Evolutionary conservation across 495 filamentous ascomycete genomes (phyloP), one percentile per base, ranked within the genome.

Genomic region (Poronia punctata): DNA sequence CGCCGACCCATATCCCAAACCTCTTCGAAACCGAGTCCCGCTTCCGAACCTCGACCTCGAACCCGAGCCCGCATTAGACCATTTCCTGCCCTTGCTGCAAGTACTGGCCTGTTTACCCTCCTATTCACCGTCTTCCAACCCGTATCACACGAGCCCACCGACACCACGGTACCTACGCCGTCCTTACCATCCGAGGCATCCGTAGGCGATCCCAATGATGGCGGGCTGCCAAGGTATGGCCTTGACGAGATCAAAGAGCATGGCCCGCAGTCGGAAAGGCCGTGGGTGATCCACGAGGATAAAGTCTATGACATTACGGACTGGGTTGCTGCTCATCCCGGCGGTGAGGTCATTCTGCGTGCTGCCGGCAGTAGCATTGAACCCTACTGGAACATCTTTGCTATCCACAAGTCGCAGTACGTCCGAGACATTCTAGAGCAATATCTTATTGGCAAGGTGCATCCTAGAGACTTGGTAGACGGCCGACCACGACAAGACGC

Each of bases 321-420:
- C 19, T 80, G 72, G 71, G 48, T 80, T 1, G 53, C 60, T 3
- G 71, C 62, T n/a, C 76, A 80, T 45, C 76, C 76, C 0, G 76
- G 76, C 15, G 76, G 76, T 3, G 71, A 76, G 30, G 71, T 80
- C 3, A 80, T 80, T 40, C 61, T 79, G 9, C 66, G 72, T 11
- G 76, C 76, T 3, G 72, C 67, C 2, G 76, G 76, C 14, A 71
- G 66, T 26, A 64, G 60, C 37, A 64, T 79, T 18, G 76, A 80
- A 31, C 75, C 71, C 1, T 80, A 79, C 54, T 80, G 76, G 76
- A 60, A 79, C 24, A 79, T 80, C 31, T 79, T 80, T 35, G 65
- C 65, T 28, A 78, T 80, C 32, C 76, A 80, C 52, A 73, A 79
- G 50, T 54, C 67, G 19, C 58, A 68, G 7, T 65, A 79, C 17